Conservation (phyloP, 805 yeast species). For the Wickerhamiella hasegawae region DNA sequence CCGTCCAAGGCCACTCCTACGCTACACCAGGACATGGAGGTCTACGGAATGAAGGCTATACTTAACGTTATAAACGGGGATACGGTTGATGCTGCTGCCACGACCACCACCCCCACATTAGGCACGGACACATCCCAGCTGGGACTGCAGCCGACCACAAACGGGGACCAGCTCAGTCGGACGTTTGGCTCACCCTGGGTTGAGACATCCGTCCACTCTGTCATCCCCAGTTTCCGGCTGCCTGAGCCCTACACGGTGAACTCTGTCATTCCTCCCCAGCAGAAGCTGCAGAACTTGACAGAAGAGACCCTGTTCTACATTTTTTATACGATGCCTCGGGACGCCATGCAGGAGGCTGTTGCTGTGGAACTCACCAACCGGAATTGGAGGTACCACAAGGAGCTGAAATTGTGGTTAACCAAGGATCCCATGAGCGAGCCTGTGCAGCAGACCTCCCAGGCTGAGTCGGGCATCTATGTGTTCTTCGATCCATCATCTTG, state of each 20-base stretch:
- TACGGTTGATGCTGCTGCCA: not conserved
- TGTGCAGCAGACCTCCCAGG: conserved; percentile 58
- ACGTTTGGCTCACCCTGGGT: not conserved
- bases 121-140: not conserved
- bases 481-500: conserved; percentile 92
- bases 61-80: not conserved
- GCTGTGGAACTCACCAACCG: conserved; percentile 81
- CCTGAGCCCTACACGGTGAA: conserved; percentile 40
- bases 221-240: conserved; percentile 62
- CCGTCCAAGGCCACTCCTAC: not conserved
- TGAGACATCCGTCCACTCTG: conserved; percentile 45
- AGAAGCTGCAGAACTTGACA: conserved; percentile 36
- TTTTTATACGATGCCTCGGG: conserved; percentile 86
- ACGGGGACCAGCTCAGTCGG: not conserved
- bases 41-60: not conserved
- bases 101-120: not conserved
- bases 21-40: not conserved
- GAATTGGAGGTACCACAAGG: conserved; percentile 96
- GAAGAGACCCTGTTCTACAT: conserved; percentile 90
- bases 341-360: conserved; percentile 82
- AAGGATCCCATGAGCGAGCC: conserved; percentile 87
- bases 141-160: not conserved
- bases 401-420: conserved; percentile 89
- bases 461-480: conserved; percentile 84
- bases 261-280: conserved; percentile 29